Conservation (phyloP, 2,329 filamentous ascomycete genomes). For the Plectosphaerella cucumerina region DNA sequence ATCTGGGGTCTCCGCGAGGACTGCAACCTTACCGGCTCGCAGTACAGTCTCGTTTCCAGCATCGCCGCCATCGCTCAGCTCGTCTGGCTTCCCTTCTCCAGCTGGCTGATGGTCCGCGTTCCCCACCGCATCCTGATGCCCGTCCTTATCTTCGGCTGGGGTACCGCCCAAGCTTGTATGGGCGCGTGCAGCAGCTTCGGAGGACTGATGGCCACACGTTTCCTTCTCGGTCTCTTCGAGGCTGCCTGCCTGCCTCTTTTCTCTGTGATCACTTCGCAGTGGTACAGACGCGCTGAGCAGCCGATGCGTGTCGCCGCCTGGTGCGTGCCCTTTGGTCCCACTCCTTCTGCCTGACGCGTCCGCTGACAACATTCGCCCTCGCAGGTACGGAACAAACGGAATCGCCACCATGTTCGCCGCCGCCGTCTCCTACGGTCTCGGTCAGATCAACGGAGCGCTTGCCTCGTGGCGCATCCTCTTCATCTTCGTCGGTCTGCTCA, state of each 20-base stretch:
- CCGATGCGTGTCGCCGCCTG: slow-evolving; percentile 60
- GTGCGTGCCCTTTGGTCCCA: slow-evolving; percentile 17
- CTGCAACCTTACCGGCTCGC: slow-evolving; percentile 43
- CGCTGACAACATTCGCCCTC: background rate
- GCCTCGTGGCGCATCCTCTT: slow-evolving; percentile 48
- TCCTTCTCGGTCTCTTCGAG: slow-evolving; percentile 17
- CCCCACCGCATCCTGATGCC: slow-evolving; percentile 57
- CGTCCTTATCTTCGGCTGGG: slow-evolving; percentile 38
- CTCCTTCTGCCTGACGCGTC: background rate
- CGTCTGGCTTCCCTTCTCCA: slow-evolving; percentile 57
- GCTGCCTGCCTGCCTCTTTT: slow-evolving; percentile 34
- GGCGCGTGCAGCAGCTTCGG: slow-evolving; percentile 12
- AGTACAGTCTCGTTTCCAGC: slow-evolving; percentile 55
- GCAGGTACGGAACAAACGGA: slow-evolving; percentile 55
- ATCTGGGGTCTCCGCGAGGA: slow-evolving; percentile 49
- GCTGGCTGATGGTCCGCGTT: slow-evolving; percentile 56
- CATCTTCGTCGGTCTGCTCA: slow-evolving; percentile 57
- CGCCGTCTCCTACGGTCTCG: slow-evolving; percentile 51
- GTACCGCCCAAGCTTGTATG: slow-evolving; percentile 32
- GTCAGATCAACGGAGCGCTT: slow-evolving; percentile 38
- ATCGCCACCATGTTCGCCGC: slow-evolving; percentile 53
- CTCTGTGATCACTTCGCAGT: slow-evolving; percentile 41
- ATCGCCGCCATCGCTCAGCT: slow-evolving; percentile 57
- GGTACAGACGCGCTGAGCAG: slow-evolving; percentile 51
- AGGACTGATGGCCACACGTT: slow-evolving; percentile 14